Evolutionary conservation across 2,329 filamentous ascomycete genomes (phyloP).

Genomic region (Westerdykella sp.): DNA sequence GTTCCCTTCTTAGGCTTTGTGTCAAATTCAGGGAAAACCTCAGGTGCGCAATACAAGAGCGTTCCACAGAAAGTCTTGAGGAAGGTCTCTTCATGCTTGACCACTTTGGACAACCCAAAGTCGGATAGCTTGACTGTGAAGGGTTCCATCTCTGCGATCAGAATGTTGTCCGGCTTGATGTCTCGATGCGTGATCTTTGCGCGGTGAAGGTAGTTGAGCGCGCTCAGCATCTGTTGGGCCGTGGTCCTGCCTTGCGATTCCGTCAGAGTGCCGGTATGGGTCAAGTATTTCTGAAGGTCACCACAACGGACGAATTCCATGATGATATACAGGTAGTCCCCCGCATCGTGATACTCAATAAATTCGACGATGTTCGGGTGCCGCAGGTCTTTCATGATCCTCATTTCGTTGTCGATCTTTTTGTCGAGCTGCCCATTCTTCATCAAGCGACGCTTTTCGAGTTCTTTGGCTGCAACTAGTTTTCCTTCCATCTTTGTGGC

Average conservation of each 20-base stretch:
- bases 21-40: slow-evolving; percentile 82
- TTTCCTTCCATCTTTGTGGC: slow-evolving; percentile 78
- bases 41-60: slow-evolving; percentile 88
- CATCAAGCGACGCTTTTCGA: slow-evolving; percentile 88
- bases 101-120: slow-evolving; percentile 92
- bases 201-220: slow-evolving; percentile 77
- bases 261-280: slow-evolving; percentile 53
- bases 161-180: slow-evolving; percentile 96
- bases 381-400: slow-evolving; percentile 78
- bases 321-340: slow-evolving; percentile 81
- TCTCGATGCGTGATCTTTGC: slow-evolving; percentile 95
- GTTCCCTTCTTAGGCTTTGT: slow-evolving; percentile 52
- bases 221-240: slow-evolving; percentile 69
- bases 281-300: slow-evolving; percentile 71
- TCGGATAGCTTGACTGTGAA: slow-evolving; percentile 88
- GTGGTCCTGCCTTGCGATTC: slow-evolving; percentile 67
- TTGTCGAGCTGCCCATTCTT: slow-evolving; percentile 86
- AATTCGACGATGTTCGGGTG: slow-evolving; percentile 91
- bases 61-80: slow-evolving; percentile 96
- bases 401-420: slow-evolving; percentile 95
- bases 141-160: slow-evolving; percentile 67
- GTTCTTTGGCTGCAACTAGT: slow-evolving; percentile 85
- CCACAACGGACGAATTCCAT: slow-evolving; percentile 88
- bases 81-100: slow-evolving; percentile 84
- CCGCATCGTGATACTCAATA: slow-evolving; percentile 79